Conservation (phyloP, 2,329 filamentous ascomycete genomes). For the Verticillium longisporum region DNA sequence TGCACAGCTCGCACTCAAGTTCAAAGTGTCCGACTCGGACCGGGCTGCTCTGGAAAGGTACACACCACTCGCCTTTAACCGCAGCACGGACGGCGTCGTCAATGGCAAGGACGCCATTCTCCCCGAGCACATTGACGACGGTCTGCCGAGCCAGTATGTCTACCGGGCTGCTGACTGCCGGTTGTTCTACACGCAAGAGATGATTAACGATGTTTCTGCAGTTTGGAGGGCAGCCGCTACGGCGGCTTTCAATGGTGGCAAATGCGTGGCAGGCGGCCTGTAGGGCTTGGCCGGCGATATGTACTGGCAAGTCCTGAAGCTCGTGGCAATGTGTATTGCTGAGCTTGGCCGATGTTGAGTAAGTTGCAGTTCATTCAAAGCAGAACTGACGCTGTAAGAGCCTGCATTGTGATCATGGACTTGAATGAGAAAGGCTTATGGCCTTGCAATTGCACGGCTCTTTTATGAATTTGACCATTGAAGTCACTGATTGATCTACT, state of each 20-base stretch:
- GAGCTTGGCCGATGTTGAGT: too few species aligned
- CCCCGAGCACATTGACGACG: conserved; percentile 26
- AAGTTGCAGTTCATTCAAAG: too few species aligned
- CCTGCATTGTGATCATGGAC: too few species aligned
- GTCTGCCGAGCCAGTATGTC: conserved; percentile 39
- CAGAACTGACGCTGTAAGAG: too few species aligned
- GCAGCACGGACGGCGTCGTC: conserved; percentile 23
- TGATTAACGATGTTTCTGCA: conserved; percentile 36
- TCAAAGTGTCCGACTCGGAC: conserved; percentile 20
- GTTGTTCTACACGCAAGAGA: conserved; percentile 43
- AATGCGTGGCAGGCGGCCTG: conserved; percentile 18
- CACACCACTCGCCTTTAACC: conserved; percentile 21
- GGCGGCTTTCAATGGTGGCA: conserved; percentile 31
- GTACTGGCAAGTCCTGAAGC: too few species aligned
- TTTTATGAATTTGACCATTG: too few species aligned
- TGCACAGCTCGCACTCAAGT: conserved; percentile 10
- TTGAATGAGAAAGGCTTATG: too few species aligned
- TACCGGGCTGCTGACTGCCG: conserved; percentile 42
- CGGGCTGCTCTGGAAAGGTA: conserved; percentile 22
- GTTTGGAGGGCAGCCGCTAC: conserved; percentile 38
- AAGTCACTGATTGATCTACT: too few species aligned
- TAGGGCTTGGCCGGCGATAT: too few species aligned
- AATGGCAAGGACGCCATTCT: conserved; percentile 34
- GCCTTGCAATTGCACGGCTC: too few species aligned
- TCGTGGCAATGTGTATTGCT: too few species aligned